These are phyloP conservation scores for Ganoderma lucidum DNA, from an alignment of 1,284 basidiomycete genomes.

Conservation along the genomic window DNA sequence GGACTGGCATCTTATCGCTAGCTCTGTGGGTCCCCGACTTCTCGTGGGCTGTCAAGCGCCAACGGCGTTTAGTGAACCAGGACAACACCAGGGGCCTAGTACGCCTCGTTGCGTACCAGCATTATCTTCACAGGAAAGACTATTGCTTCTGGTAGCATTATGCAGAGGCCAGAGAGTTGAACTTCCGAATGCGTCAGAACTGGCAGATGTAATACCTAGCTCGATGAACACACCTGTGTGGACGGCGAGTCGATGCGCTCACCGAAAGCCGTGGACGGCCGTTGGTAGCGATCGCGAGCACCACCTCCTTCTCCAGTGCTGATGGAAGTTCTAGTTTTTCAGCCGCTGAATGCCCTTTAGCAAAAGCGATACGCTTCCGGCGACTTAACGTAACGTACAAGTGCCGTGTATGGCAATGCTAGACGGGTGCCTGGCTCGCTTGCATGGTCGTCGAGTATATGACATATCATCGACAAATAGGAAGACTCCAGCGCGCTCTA, in stretches of 20 bases:
- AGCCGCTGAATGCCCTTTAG: background rate
- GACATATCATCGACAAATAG: constrained; percentile 3
- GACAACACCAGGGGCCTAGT: background rate
- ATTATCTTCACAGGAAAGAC: background rate
- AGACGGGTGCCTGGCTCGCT: background rate
- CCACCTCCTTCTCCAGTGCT: no score
- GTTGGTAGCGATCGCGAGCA: background rate
- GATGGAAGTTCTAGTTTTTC: background rate
- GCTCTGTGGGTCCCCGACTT: background rate
- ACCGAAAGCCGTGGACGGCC: background rate
- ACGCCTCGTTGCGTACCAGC: background rate
- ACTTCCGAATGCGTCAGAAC: background rate
- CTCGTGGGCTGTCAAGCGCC: background rate
- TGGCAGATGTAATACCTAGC: background rate
- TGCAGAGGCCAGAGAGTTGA: background rate
- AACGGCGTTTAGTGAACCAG: background rate
- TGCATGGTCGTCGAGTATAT: background rate
- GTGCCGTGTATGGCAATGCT: background rate
- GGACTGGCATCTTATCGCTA: background rate
- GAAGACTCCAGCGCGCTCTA: background rate
- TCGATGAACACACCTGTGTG: background rate
- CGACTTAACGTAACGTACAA: background rate
- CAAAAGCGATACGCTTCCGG: background rate
- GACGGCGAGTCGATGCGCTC: background rate
- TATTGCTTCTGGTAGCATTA: background rate